Percentiles rank a stretch among this genome's conserved stretches.
These are phyloP conservation scores for Tremellales sp. DNA, from an alignment of 1,284 basidiomycete species.

Conservation along the genomic window DNA sequence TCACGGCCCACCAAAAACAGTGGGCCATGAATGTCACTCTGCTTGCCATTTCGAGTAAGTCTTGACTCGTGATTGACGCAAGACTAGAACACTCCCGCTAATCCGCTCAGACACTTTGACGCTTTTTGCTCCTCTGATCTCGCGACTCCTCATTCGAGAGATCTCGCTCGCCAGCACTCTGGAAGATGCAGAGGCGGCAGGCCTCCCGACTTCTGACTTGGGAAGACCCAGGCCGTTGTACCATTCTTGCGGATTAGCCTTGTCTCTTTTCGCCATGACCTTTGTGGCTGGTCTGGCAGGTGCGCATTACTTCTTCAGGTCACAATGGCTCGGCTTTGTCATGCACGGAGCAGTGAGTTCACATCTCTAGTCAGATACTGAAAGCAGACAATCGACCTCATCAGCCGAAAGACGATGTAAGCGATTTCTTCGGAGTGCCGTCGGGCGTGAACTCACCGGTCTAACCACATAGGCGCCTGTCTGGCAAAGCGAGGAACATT, in stretches of 20 bases:
- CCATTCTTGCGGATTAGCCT: conserved; percentile 13
- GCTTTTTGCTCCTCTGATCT: conserved; percentile 21
- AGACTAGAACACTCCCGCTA: no score
- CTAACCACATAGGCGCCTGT: conserved; percentile 45
- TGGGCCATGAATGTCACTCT: no score
- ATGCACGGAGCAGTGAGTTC: no score
- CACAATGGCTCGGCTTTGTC: no score
- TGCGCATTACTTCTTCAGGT: no score
- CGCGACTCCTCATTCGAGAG: conserved; percentile 14
- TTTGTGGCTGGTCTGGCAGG: no score
- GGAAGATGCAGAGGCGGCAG: conserved; percentile 6
- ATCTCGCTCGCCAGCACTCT: conserved; percentile 9
- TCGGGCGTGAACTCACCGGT: conserved; percentile 49
- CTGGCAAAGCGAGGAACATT: conserved; percentile 11
- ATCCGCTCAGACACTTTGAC: conserved; percentile 13
- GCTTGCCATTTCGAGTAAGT: no score
- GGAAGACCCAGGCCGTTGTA: conserved; percentile 7
- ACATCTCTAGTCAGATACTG: no score
- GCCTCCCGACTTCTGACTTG: neutral
- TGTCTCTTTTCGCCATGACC: conserved; percentile 14
- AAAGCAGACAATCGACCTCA: conserved; percentile 19
- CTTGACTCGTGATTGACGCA: no score
- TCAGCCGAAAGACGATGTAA: conserved; percentile 23
- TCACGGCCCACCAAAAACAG: conserved; percentile 1
- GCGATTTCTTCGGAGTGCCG: conserved; percentile 4